Conservation (phyloP, 2,329 filamentous ascomycete genomes). For the Ascocoryne sarcoides region DNA sequence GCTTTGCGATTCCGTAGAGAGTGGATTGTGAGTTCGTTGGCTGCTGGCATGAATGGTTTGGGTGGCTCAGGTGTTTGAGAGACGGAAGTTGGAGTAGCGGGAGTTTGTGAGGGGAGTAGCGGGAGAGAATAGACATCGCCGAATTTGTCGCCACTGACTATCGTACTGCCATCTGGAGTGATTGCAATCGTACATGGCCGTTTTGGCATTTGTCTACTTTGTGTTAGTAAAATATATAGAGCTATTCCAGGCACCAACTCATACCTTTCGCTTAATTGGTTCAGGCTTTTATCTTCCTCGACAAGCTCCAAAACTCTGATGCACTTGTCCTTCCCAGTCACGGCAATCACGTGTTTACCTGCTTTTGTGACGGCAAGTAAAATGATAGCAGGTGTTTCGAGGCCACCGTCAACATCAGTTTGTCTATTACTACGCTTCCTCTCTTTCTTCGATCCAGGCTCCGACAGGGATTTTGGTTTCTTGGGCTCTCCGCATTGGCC, state of each 20-base stretch:
- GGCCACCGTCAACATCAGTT: constrained; percentile 22
- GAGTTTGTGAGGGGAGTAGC: constrained; percentile 38
- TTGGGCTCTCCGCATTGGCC: constrained; percentile 1
- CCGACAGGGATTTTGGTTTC: not conserved
- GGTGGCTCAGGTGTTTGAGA: constrained; percentile 14
- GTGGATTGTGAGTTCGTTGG: constrained; percentile 53
- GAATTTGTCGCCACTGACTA: constrained; percentile 88
- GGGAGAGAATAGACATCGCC: constrained; percentile 91
- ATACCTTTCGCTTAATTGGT: constrained; percentile 64
- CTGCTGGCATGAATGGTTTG: constrained; percentile 38
- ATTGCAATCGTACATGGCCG: constrained; percentile 70
- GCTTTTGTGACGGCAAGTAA: constrained; percentile 56
- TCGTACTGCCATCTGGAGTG: constrained; percentile 56
- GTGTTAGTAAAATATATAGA: constrained; percentile 2
- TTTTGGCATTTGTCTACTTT: constrained; percentile 67
- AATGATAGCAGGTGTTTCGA: constrained; percentile 56
- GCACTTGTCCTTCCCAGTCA: constrained; percentile 87
- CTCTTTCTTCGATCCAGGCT: constrained; percentile 5
- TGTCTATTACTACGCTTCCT: constrained; percentile 16
- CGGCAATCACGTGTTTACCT: constrained; percentile 61
- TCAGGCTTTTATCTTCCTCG: constrained; percentile 43
- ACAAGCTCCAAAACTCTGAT: constrained; percentile 71
- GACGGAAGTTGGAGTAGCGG: constrained; percentile 11
- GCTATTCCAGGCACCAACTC: constrained; percentile 25
- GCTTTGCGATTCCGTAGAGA: constrained; percentile 54